Evolutionary conservation across 805 yeast species (phyloP), one percentile per base, ranked within the genome.

Genomic region (Candida berthetii): DNA sequence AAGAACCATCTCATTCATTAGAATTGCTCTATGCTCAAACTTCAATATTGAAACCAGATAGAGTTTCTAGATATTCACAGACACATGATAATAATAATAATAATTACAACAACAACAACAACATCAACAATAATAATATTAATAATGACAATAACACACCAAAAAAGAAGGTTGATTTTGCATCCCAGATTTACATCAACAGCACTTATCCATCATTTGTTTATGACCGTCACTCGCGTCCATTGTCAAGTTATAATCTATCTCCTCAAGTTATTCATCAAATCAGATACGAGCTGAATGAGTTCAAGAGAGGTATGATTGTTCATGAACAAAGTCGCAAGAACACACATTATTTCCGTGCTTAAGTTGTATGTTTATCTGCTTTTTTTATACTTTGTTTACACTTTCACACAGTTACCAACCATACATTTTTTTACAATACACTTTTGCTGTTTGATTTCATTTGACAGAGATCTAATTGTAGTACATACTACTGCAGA

Each of bases 301-400:
- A 68, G 20, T 83, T 64, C 62, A 85, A 85, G 55, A 70, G 75
- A 46, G 82, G 76, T 42, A 85, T 85, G 95, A 59, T 66, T 31
- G 84, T 85, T 29, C 88, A 85, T 57, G 80, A 75, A 42, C 62
- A 66, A 31, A 78, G 86, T 31, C 71, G 68, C 42, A 59, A 63
- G 25, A 74, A 78, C 55, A 85, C 91, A 7, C 91, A 85, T 53
- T 80, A 74, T 57, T 82, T 81, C 55, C 71, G 68, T 47, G 70
- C 17, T 29, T 29, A 29, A 29, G 8, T 29, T 4, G 5, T 8
- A 11, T 28, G n/a, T n/a, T n/a, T n/a, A n/a, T n/a, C n/a, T n/a
- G n/a, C n/a, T n/a, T n/a, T n/a, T n/a, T n/a, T n/a, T n/a, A n/a
- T n/a, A n/a, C n/a, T n/a, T n/a, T n/a, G n/a, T n/a, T n/a, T n/a